These are phyloP conservation scores for Pleurotus ostreatus DNA, from an alignment of 768 basidiomycete genomes.

Conservation along the genomic window DNA sequence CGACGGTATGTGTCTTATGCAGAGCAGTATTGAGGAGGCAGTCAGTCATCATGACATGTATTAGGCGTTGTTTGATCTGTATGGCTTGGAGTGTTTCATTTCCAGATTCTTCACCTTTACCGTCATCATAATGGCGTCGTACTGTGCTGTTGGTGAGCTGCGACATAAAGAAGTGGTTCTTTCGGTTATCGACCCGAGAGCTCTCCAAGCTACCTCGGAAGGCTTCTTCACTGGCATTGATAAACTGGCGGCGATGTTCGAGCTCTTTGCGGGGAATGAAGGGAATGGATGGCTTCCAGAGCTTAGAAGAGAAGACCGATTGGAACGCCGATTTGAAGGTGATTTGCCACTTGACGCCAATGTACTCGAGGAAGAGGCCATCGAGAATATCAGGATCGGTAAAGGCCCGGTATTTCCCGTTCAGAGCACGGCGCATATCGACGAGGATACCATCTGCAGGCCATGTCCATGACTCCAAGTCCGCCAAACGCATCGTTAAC, in stretches of 20 bases:
- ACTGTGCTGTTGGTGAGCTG: constrained; percentile 10
- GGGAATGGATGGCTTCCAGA: constrained; percentile 27
- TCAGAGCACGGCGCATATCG: constrained; percentile 43
- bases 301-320: constrained; percentile 26
- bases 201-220: not conserved
- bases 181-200: not conserved
- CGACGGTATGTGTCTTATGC: constrained; percentile 27
- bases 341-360: constrained; percentile 40
- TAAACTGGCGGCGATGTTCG: constrained; percentile 20
- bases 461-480: constrained; percentile 40
- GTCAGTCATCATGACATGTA: constrained; percentile 38
- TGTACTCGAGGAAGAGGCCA: constrained; percentile 38
- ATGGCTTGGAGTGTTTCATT: constrained; percentile 12
- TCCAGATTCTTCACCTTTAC: constrained; percentile 18
- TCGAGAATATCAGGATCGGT: constrained; percentile 46
- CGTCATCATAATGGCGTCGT: constrained; percentile 17
- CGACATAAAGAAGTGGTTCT: constrained; percentile 2
- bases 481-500: constrained; percentile 40
- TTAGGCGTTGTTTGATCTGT: constrained; percentile 32
- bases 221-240: constrained; percentile 2
- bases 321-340: constrained; percentile 27
- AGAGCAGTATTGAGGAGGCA: constrained; percentile 33
- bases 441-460: constrained; percentile 34
- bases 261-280: constrained; percentile 13
- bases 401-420: constrained; percentile 48